Evolutionary conservation across 2,329 filamentous ascomycete genomes (phyloP).

Genomic region (Acephala macrosclerotiorum): DNA sequence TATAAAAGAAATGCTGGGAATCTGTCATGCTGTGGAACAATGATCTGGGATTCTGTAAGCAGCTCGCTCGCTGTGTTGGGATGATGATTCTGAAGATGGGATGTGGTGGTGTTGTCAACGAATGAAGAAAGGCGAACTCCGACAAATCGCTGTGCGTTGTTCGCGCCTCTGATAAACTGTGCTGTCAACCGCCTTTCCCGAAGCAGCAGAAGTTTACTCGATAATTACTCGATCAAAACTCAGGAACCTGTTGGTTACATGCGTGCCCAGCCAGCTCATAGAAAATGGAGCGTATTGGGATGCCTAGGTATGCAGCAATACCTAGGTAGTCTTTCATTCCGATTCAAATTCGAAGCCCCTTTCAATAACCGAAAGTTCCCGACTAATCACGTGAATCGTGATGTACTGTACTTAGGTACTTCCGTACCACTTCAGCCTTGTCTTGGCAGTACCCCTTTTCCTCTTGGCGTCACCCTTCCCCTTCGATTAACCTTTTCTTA

Average conservation of each 20-base stretch:
- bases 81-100: neutral
- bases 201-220: constrained; percentile 17
- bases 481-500: neutral
- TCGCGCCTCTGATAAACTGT: constrained; percentile 4
- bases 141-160: neutral
- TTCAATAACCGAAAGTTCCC: neutral
- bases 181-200: neutral
- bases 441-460: constrained; percentile 2
- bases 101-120: neutral
- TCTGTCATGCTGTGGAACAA: neutral
- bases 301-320: too few relatives aligned
- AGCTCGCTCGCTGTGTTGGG: constrained; percentile 12
- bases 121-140: constrained; percentile 7
- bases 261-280: neutral
- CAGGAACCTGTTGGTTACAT: neutral
- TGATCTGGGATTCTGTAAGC: neutral
- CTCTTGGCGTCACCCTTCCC: neutral
- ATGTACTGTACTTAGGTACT: too few relatives aligned
- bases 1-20: neutral
- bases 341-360: neutral
- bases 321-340: too few relatives aligned
- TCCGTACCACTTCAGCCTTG: neutral
- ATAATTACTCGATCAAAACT: constrained; percentile 32
- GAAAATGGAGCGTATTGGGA: too few relatives aligned
- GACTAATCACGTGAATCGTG: neutral